Evolutionary conservation across 1,139 yeast species (phyloP), one percentile per base, ranked within the genome.

Genomic region (Zhuliangozyma parablackwelliae): DNA sequence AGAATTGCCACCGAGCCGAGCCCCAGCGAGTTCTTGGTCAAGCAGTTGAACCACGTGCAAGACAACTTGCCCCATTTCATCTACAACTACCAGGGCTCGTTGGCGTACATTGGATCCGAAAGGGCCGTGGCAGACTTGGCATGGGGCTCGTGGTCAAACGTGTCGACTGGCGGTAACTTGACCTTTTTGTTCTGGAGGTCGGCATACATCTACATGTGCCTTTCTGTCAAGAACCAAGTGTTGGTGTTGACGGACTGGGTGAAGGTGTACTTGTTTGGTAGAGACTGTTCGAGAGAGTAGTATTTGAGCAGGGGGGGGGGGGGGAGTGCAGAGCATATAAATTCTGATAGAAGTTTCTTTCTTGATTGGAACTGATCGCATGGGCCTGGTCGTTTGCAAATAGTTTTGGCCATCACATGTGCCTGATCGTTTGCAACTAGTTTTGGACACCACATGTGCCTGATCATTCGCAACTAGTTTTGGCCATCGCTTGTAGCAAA

Each of bases 131-230:
- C 96, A 30, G 97, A 89, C 59, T 69, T 89, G 53, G 81, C 83
- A 29, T 79, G 89, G 82, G 94, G 92, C 46, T 88, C 84, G 53
- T 81, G 87, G 76, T 82, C 86, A 47, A 82, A 83, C 53, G 73
- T 80, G 45, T 79, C 90, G 26, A 69, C 89, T 34, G 94, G 94
- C 43, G 96, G 97, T 51, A 75, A 87, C 32, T 69, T 85, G 59
- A 87, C 96, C 34, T 88, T 82, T 71, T 72, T 85, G 62, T 82
- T 89, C 76, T 89, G 97, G 97, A 82, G 95, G 67, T 82, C 90
- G 27, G 94, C 95, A 29, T 89, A 89, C 65, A 75, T 89, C 50
- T 80, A 86, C 63, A 88, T 89, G 96, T 84, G 94, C 65, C 80
- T 89, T 62, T 81, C 94, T 34, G 80, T 84, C 54, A 81, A 89